Evolutionary conservation across 129 eudicot species (phyloP), one percentile per base, ranked within the genome.

Genomic region (Escallonia herrerae): DNA sequence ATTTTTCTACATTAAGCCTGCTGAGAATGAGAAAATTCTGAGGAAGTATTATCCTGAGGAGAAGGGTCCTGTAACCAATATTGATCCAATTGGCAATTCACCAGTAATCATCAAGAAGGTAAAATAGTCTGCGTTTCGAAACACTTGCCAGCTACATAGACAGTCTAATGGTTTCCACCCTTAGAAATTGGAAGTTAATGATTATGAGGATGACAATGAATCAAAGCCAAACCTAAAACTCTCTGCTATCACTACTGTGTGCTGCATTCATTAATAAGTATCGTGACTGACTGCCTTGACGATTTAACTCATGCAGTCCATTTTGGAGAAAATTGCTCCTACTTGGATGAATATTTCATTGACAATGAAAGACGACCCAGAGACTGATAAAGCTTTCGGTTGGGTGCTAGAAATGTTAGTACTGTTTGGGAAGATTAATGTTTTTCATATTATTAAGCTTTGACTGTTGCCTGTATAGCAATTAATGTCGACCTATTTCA

Each of bases 31-130:
- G 69, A 76, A 81, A 13, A 67, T 85, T 39, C 57, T 85, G 8
- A 70, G 87, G 71, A 81, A 81, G 75, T 85, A 54, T 66, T 85
- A 48, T 64, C 85, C 91, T 0, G 60, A 69, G 75, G 85, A 79
- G 60, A 81, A 61, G 81, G 91, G 91, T 13, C 87, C 87, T 13
- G 67, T 85, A 40, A 76, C 82, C 45, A 76, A 76, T 22, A 55
- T 85, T 60, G 91, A 85, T 81, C 91, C 91, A 3, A 85, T 85
- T 49, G 91, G 91, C 39, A 85, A 85, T 70, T 85, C 91, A 60
- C 91, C 91, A 7, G 91, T 82, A 12, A 85, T 85, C 40, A 85
- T 85, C 15, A 73, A 76, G 64, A 85, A 79, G 91, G 91, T 85
- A 56, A 8, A 40, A 4, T 54, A 63, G 68, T 9, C 7, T 40